A percentile compares a stretch with the other conserved stretches of the same genome.
phyloP scores from a whole-genome alignment of 805 yeast species.

The Pichia deserticola region DNA sequence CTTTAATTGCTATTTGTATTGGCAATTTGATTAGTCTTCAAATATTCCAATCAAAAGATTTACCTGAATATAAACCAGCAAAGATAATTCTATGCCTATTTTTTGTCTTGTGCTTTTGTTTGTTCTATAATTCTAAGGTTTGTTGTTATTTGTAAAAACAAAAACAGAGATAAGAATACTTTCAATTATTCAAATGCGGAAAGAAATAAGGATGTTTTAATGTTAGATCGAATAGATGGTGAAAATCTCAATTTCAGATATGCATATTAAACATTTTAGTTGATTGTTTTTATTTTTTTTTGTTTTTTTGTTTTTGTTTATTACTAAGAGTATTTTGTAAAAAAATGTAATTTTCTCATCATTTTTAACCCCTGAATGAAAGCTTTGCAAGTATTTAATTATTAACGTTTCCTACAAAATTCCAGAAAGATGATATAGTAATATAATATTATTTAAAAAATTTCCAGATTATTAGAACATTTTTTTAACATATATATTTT shows the following conservation, averaged over 20 bases:
- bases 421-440: too few species aligned
- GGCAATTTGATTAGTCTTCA: slow-evolving; percentile 48
- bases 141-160: neutral
- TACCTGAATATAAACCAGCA: slow-evolving; percentile 40
- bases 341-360: too few species aligned
- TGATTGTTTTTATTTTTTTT: too few species aligned
- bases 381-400: too few species aligned
- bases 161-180: neutral
- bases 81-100: slow-evolving; percentile 31
- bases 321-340: too few species aligned
- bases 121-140: neutral
- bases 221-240: neutral
- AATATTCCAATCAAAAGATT: slow-evolving; percentile 38
- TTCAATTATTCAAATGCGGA: neutral
- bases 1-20: slow-evolving; percentile 38
- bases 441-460: too few species aligned
- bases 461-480: too few species aligned
- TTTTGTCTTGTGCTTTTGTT: neutral
- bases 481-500: too few species aligned
- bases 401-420: too few species aligned
- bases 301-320: too few species aligned
- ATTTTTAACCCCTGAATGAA: too few species aligned
- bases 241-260: neutral
- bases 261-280: neutral
- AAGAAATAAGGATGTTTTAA: neutral